phyloP scores from a whole-genome alignment of 2,329 filamentous ascomycete genomes.

The Coniella vitis region DNA sequence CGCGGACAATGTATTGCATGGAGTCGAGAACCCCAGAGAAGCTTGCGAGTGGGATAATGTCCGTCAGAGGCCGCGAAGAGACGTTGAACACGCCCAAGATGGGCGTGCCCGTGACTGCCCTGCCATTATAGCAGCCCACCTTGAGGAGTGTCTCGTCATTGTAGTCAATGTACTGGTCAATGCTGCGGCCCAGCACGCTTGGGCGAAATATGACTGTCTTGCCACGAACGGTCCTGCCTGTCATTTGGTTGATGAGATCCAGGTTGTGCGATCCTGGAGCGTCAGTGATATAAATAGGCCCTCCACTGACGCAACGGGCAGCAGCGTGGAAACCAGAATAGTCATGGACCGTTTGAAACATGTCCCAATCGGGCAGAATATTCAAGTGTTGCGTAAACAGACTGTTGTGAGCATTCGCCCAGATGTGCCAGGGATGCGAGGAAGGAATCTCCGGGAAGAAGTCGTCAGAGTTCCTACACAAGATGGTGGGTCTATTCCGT shows the following conservation, averaged over 20 bases:
- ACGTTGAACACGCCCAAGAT: conserved; percentile 86
- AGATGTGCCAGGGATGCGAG: conserved; percentile 91
- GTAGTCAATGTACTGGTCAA: conserved; percentile 69
- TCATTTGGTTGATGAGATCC: conserved; percentile 71
- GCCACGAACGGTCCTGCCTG: conserved; percentile 62
- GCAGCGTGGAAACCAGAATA: conserved; percentile 85
- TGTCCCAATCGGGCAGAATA: conserved; percentile 74
- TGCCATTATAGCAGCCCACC: conserved; percentile 70
- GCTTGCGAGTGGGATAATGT: conserved; percentile 61
- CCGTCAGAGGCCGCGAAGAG: conserved; percentile 51
- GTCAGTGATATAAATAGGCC: conserved; percentile 93
- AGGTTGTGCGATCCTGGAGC: conserved; percentile 75
- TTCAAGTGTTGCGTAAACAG: conserved; percentile 81
- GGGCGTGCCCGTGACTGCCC: conserved; percentile 59
- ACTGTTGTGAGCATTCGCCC: conserved; percentile 85
- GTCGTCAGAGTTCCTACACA: conserved; percentile 82
- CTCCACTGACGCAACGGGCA: conserved; percentile 80
- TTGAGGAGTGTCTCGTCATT: conserved; percentile 68
- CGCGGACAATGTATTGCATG: conserved; percentile 63
- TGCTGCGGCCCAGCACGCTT: conserved; percentile 63
- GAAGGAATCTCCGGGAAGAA: conserved; percentile 80
- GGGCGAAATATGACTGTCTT: conserved; percentile 78
- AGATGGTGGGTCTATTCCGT: conserved; percentile 63
- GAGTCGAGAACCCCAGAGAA: conserved; percentile 64
- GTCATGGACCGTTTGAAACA: conserved; percentile 58